These are phyloP conservation scores for Clarireedia monteithiana DNA, from an alignment of 2,329 filamentous ascomycete species.

Conservation along the genomic window DNA sequence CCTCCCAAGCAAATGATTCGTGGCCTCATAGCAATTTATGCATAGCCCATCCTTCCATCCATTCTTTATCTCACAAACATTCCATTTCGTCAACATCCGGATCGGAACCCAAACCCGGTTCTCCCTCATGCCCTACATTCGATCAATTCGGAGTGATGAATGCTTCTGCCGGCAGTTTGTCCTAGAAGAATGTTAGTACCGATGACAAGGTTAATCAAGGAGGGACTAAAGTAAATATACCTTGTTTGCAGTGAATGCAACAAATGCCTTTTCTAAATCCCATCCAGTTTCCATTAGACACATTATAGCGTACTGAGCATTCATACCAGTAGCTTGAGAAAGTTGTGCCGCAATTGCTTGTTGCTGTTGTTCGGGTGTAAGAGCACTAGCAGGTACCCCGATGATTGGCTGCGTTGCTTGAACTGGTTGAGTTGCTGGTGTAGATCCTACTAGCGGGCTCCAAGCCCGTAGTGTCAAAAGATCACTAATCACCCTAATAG, in stretches of 20 bases:
- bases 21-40: no score
- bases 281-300: slow-evolving; percentile 74
- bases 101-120: neutral
- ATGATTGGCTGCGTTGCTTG: slow-evolving; percentile 13
- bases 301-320: slow-evolving; percentile 66
- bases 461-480: slow-evolving; percentile 67
- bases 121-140: neutral
- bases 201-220: neutral
- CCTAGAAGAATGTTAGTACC: slow-evolving; percentile 4
- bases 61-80: no score
- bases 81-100: no score
- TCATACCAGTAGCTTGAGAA: slow-evolving; percentile 73
- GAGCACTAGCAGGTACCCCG: slow-evolving; percentile 4
- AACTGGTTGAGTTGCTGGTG: neutral
- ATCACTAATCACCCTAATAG: slow-evolving; percentile 71
- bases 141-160: neutral
- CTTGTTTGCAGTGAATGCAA: slow-evolving; percentile 69
- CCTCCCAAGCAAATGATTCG: no score
- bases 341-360: slow-evolving; percentile 69
- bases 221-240: slow-evolving; percentile 33
- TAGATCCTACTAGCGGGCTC: slow-evolving; percentile 36
- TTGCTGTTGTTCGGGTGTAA: slow-evolving; percentile 34
- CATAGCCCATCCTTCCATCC: no score
- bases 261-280: slow-evolving; percentile 69
- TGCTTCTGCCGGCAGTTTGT: slow-evolving; percentile 10